Evolutionary conservation across 2,329 filamentous ascomycete genomes (phyloP), one percentile per base, ranked within the genome.

Genomic region (Botrytis elliptica): DNA sequence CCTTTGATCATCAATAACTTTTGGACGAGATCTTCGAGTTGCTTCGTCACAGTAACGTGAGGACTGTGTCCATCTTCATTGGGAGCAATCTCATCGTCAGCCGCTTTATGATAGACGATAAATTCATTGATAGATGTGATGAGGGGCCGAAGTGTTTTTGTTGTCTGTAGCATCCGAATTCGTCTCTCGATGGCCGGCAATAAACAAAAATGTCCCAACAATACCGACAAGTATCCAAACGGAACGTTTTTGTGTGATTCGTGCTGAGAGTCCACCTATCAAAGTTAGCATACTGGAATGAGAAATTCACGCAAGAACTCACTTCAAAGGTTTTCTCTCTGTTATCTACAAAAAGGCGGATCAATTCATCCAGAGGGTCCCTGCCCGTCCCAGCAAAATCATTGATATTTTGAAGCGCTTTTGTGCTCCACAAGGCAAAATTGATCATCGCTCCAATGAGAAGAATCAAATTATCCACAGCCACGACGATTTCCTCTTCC

Each of bases 381-480:
- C 80, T 79, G 57, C 76, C 82, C 72, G 80, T 82, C 73, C 65
- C 74, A 82, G 79, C 72, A 76, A 82, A 77, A 75, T 80, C 75
- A 79, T 88, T 76, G 81, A 87, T 79, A 82, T 84, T 75, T 79
- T 84, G 81, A 71, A 91, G 86, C 20, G 92, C 91, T 36, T 85
- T 81, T 25, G 89, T 85, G 79, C 90, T 94, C 80, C 93, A 91
- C 81, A 97, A 94, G 14, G 93, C 89, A 72, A 98, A 88, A 79
- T 98, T 98, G 82, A 97, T 97, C 82, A 95, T 88, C 36, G 93
- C 89, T 0, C 94, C 95, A 57, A 97, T 85, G 70, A 93, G 88
- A 60, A 98, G 86, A 67, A 97, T 88, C 22, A 97, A 86, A 67
- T 89, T 87, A 77, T 97, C 92, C 71, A 95, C 84, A 1, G 86